Conservation (phyloP, 2,329 filamentous ascomycete genomes). For the Hymenoscyphus fraxineus region DNA sequence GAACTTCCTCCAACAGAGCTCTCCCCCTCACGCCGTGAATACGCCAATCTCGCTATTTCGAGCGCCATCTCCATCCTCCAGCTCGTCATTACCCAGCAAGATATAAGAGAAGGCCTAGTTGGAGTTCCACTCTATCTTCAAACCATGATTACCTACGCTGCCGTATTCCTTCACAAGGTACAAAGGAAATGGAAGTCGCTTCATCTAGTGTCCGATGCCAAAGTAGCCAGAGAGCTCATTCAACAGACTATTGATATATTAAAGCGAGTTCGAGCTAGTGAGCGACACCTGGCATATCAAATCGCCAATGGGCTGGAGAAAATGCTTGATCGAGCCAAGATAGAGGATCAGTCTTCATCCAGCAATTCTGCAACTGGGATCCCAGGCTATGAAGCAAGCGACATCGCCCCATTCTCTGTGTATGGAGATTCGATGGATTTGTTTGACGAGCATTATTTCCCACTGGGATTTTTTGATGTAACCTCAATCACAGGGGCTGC, state of each 20-base stretch:
- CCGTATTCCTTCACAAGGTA: slow-evolving; percentile 39
- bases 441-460: slow-evolving; percentile 23
- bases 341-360: background rate
- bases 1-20: slow-evolving; percentile 8
- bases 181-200: slow-evolving; percentile 35
- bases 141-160: slow-evolving; percentile 38
- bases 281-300: slow-evolving; percentile 38
- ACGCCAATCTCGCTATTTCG: slow-evolving; percentile 22
- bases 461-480: slow-evolving; percentile 27
- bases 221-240: slow-evolving; percentile 8
- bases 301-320: slow-evolving; percentile 38
- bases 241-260: slow-evolving; percentile 34
- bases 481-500: background rate
- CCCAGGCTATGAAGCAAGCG: background rate
- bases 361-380: background rate
- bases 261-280: slow-evolving; percentile 32
- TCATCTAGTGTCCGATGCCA: slow-evolving; percentile 35
- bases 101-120: slow-evolving; percentile 34
- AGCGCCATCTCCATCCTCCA: slow-evolving; percentile 32
- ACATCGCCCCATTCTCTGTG: slow-evolving; percentile 21
- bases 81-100: slow-evolving; percentile 35
- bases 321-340: slow-evolving; percentile 31
- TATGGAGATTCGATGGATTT: slow-evolving; percentile 28
- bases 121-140: slow-evolving; percentile 38
- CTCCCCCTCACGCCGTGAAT: slow-evolving; percentile 20